phyloP scores from a whole-genome alignment of 192 early-diverging fungal genomes.

The Rhizophlyctis rosea region DNA sequence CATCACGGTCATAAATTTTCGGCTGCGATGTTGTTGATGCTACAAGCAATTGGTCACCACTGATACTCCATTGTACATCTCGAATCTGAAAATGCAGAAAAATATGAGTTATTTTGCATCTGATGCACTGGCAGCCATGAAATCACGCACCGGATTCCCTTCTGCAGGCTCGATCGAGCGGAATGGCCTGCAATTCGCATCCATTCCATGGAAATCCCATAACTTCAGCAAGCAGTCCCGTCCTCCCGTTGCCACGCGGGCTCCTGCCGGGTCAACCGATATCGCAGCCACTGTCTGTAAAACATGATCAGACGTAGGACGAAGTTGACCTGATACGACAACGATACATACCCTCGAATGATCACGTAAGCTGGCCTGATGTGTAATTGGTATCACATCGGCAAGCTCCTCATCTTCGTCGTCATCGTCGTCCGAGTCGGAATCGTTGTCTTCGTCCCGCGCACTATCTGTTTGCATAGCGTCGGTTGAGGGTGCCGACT shows the following conservation, averaged over 20 bases:
- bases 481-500: constrained; percentile 8
- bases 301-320: neutral
- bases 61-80: constrained; percentile 70
- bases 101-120: too few relatives aligned
- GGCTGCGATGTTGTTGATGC: constrained; percentile 71
- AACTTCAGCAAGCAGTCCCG: constrained; percentile 79
- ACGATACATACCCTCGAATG: constrained; percentile 56
- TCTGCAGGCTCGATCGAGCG: constrained; percentile 74
- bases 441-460: constrained; percentile 5
- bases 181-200: constrained; percentile 69
- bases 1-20: constrained; percentile 78
- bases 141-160: constrained; percentile 61
- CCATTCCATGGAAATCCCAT: constrained; percentile 95
- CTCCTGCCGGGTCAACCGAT: constrained; percentile 77
- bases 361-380: constrained; percentile 64
- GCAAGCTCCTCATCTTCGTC: constrained; percentile 30
- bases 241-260: constrained; percentile 72
- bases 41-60: constrained; percentile 75
- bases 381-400: constrained; percentile 60
- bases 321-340: neutral
- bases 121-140: constrained; percentile 3
- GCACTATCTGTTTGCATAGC: neutral
- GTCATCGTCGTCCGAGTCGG: constrained; percentile 28
- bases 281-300: constrained; percentile 71
- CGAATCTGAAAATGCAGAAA: constrained; percentile 49